Conservation (phyloP, 805 yeast species). For the Dipodascopsis uninucleata region DNA sequence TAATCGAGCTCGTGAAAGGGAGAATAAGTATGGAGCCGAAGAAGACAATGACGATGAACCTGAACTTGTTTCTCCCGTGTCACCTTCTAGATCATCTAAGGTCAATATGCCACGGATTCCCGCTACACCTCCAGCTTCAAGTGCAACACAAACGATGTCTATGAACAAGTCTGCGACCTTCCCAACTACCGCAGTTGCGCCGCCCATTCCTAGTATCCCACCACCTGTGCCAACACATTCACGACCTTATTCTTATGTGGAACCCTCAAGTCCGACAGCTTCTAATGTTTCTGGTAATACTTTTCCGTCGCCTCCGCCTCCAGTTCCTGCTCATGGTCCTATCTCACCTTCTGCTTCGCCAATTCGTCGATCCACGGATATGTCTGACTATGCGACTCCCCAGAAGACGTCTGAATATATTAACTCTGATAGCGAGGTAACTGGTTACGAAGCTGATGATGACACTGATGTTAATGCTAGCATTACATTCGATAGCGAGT, state of each 20-base stretch:
- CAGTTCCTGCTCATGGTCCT: slow-evolving; percentile 6
- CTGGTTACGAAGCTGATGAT: slow-evolving; percentile 74
- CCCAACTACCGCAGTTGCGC: slow-evolving; percentile 12
- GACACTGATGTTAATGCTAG: slow-evolving; percentile 39
- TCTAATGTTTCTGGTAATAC: too few relatives aligned
- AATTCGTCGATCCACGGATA: slow-evolving; percentile 5
- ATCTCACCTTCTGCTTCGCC: too few relatives aligned
- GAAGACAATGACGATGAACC: too few relatives aligned
- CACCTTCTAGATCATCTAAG: slow-evolving; percentile 4
- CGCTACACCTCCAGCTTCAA: slow-evolving; percentile 4
- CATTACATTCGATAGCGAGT: slow-evolving; percentile 30
- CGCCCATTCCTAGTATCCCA: slow-evolving; percentile 20
- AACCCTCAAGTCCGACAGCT: too few relatives aligned
- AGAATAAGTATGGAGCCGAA: too few relatives aligned
- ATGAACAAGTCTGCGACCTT: slow-evolving; percentile 1
- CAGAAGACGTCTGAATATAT: slow-evolving; percentile 29
- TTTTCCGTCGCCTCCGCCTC: slow-evolving; percentile 21
- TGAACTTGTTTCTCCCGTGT: slow-evolving; percentile 8
- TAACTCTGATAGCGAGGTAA: slow-evolving; percentile 37
- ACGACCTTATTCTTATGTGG: too few relatives aligned
- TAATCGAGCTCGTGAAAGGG: too few relatives aligned
- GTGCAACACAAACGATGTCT: background rate
- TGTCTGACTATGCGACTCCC: slow-evolving; percentile 7
- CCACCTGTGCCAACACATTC: slow-evolving; percentile 9
- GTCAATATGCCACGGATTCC: background rate